Percentiles rank a stretch among this genome's conserved stretches.
These are phyloP conservation scores for Aspergillus hancockii DNA, from an alignment of 495 filamentous ascomycete species.

Conservation along the genomic window DNA sequence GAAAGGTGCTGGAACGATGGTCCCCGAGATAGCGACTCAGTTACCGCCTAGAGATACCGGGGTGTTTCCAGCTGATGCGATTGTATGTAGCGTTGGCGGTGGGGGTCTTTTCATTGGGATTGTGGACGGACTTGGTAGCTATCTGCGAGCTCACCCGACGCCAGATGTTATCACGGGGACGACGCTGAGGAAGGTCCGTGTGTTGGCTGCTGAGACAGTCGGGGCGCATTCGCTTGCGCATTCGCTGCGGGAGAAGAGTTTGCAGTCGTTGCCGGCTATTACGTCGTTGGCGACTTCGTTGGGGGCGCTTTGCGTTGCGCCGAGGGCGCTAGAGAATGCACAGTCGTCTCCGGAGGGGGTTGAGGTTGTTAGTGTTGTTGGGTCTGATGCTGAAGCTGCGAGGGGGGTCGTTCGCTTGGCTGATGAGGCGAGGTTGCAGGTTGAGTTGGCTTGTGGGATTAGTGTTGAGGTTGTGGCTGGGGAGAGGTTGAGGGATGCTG, in stretches of 20 bases:
- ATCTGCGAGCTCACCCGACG: conserved; percentile 25
- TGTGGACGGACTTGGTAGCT: conserved; percentile 61
- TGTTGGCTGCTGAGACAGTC: conserved; percentile 76
- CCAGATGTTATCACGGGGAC: not conserved
- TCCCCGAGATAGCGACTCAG: conserved; percentile 70
- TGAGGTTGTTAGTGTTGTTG: conserved; percentile 62
- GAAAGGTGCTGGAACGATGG: conserved; percentile 66
- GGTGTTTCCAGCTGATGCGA: conserved; percentile 53
- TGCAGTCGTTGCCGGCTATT: conserved; percentile 67
- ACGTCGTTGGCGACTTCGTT: conserved; percentile 76
- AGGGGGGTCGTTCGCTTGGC: conserved; percentile 68
- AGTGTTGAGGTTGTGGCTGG: conserved; percentile 53
- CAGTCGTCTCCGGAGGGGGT: conserved; percentile 33
- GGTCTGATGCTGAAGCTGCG: conserved; percentile 77
- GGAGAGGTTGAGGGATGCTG: conserved; percentile 53
- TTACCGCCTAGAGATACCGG: conserved; percentile 34
- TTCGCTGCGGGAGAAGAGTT: conserved; percentile 53
- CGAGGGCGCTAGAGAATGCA: conserved; percentile 64
- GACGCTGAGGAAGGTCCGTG: conserved; percentile 36
- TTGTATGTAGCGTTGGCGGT: conserved; percentile 84
- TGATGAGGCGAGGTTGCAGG: conserved; percentile 73
- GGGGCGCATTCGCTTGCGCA: conserved; percentile 71
- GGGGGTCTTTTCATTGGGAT: conserved; percentile 83
- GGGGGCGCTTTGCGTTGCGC: conserved; percentile 69
- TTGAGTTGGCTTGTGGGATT: conserved; percentile 85